Evolutionary conservation across 257 asterid genomes (phyloP).

Genomic region (Solanum raphanifolium): DNA sequence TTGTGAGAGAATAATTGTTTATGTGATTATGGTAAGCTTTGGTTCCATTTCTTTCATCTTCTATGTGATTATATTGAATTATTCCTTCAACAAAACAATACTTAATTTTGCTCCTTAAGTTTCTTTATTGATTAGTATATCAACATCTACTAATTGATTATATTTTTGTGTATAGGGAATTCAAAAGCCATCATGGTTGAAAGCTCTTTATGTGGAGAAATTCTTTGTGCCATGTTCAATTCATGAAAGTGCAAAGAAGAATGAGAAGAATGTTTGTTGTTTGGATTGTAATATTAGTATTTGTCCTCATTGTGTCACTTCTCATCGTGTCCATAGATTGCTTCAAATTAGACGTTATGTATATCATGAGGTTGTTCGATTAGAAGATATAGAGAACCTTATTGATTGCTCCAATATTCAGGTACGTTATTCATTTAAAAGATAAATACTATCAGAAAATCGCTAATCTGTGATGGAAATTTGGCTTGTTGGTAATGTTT

Average conservation of each 20-base stretch:
- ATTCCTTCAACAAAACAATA: neutral
- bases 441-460: neutral
- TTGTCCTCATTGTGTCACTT: slow-evolving; percentile 83
- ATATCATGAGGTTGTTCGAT: slow-evolving; percentile 79
- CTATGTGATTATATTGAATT: neutral
- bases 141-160: neutral
- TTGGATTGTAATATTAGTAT: slow-evolving; percentile 91
- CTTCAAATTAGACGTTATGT: slow-evolving; percentile 94
- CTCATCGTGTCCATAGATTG: slow-evolving; percentile 74
- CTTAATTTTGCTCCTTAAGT: neutral
- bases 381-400: slow-evolving; percentile 84
- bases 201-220: slow-evolving; percentile 53
- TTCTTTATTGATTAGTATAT: neutral
- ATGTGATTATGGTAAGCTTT: slow-evolving; percentile 27
- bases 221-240: slow-evolving; percentile 70
- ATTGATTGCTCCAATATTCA: slow-evolving; percentile 87
- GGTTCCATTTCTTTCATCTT: neutral
- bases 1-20: neutral
- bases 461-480: neutral
- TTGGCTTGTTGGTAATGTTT: neutral
- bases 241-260: slow-evolving; percentile 73
- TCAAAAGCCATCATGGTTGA: slow-evolving; percentile 82
- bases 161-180: slow-evolving; percentile 33
- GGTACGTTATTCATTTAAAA: slow-evolving; percentile 16
- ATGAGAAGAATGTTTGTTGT: slow-evolving; percentile 82